Percentiles rank a stretch among this genome's conserved stretches.
These are phyloP conservation scores for Ophiosphaerella herpotricha DNA, from an alignment of 2,329 filamentous ascomycete species.

Conservation along the genomic window DNA sequence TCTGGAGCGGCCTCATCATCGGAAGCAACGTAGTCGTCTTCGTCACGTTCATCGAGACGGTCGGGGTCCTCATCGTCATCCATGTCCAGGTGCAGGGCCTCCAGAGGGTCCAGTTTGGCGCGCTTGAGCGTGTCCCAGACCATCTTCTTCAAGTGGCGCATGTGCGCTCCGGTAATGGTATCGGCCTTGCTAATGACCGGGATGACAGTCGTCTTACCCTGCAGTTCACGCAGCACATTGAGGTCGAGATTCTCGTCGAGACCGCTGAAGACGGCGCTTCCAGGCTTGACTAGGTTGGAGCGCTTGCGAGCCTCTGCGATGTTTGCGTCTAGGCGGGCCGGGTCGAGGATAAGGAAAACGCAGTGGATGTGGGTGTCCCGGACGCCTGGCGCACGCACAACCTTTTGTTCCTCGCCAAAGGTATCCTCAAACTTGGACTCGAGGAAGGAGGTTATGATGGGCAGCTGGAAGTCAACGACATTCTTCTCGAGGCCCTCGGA, in stretches of 20 bases:
- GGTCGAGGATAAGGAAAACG: slow-evolving; percentile 90
- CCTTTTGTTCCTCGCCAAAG: slow-evolving; percentile 96
- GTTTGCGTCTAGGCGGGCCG: slow-evolving; percentile 80
- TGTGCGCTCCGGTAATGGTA: slow-evolving; percentile 93
- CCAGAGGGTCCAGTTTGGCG: slow-evolving; percentile 84
- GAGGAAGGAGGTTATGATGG: slow-evolving; percentile 88
- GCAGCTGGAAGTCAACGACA: slow-evolving; percentile 89
- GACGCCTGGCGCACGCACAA: slow-evolving; percentile 86
- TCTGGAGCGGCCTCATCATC: slow-evolving; percentile 41
- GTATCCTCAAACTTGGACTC: slow-evolving; percentile 99
- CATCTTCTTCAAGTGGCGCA: slow-evolving; percentile 86
- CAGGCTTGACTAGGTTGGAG: slow-evolving; percentile 52
- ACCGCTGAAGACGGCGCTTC: slow-evolving; percentile 63
- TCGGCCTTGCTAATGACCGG: slow-evolving; percentile 97
- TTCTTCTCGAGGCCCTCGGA: slow-evolving; percentile 94
- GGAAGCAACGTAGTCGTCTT: slow-evolving; percentile 50
- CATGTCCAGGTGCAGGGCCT: slow-evolving; percentile 81
- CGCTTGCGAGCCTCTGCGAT: slow-evolving; percentile 67
- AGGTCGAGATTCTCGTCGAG: slow-evolving; percentile 89
- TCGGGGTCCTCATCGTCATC: slow-evolving; percentile 65
- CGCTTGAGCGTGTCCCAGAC: slow-evolving; percentile 88
- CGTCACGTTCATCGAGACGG: slow-evolving; percentile 56
- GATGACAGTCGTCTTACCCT: slow-evolving; percentile 93
- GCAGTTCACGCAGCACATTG: slow-evolving; percentile 82
- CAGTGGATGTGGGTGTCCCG: slow-evolving; percentile 98